These are phyloP conservation scores for Colletotrichum destructivum DNA, from an alignment of 2,329 filamentous ascomycete species.

Conservation along the genomic window DNA sequence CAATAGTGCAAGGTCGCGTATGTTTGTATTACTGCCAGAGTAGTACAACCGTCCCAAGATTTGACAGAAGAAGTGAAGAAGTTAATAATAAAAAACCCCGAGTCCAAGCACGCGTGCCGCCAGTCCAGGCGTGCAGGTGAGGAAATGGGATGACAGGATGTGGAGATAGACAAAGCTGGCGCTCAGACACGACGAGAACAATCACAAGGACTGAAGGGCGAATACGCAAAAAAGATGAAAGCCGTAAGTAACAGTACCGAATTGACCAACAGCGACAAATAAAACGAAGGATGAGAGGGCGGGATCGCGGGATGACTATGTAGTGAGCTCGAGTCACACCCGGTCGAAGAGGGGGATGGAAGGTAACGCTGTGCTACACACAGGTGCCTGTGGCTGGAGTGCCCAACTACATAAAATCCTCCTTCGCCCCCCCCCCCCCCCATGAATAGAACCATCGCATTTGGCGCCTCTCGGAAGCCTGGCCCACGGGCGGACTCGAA, in stretches of 20 bases:
- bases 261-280: not conserved
- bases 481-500: slow-evolving; percentile 10
- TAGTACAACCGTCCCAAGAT: slow-evolving; percentile 18
- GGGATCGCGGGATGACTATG: not conserved
- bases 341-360: not conserved
- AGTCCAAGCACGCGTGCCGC: slow-evolving; percentile 5
- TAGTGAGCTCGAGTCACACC: slow-evolving; percentile 11
- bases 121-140: slow-evolving; percentile 24
- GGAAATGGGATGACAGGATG: slow-evolving; percentile 20
- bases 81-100: too few species aligned
- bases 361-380: slow-evolving; percentile 18
- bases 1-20: not conserved
- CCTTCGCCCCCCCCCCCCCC: not conserved
- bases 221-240: not conserved
- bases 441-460: not conserved
- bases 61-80: slow-evolving; percentile 17
- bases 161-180: not conserved
- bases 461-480: not conserved
- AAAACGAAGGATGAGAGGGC: not conserved
- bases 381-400: not conserved
- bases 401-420: slow-evolving; percentile 10
- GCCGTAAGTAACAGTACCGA: not conserved
- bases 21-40: slow-evolving; percentile 23
- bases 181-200: slow-evolving; percentile 2
- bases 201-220: not conserved